Percentiles rank a stretch among this genome's conserved stretches.
These are phyloP conservation scores for Chaetomium globosum DNA, from an alignment of 2,329 filamentous ascomycete genomes.

Conservation along the genomic window DNA sequence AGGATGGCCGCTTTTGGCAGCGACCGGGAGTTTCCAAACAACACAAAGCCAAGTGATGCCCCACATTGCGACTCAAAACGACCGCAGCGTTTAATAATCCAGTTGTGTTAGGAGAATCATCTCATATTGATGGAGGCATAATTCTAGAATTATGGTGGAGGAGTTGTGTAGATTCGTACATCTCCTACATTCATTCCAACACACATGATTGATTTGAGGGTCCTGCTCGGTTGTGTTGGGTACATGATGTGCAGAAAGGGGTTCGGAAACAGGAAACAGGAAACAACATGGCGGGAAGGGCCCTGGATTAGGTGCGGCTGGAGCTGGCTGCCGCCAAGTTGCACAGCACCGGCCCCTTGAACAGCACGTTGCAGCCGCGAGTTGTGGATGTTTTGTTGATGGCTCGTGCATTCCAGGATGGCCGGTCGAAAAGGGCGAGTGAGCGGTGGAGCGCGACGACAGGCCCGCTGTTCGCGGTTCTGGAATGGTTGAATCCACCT, in stretches of 20 bases:
- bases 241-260: no score
- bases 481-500: background rate
- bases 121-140: background rate
- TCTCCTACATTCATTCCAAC: background rate
- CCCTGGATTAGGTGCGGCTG: constrained; percentile 11
- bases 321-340: constrained; percentile 12
- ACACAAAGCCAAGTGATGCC: background rate
- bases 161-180: background rate
- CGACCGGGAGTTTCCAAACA: background rate
- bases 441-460: constrained; percentile 22
- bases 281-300: background rate
- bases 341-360: background rate
- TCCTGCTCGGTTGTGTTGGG: background rate
- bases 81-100: background rate
- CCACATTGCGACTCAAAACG: background rate
- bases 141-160: background rate
- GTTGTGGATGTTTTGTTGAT: constrained; percentile 27
- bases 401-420: constrained; percentile 22
- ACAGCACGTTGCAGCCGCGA: constrained; percentile 2
- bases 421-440: constrained; percentile 18
- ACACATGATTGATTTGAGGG: background rate
- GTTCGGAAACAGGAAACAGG: no score
- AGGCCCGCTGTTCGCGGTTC: background rate
- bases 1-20: background rate
- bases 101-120: background rate